Evolutionary conservation across 495 filamentous ascomycete species (phyloP).

Genomic region (Lineolata rhizophorae): DNA sequence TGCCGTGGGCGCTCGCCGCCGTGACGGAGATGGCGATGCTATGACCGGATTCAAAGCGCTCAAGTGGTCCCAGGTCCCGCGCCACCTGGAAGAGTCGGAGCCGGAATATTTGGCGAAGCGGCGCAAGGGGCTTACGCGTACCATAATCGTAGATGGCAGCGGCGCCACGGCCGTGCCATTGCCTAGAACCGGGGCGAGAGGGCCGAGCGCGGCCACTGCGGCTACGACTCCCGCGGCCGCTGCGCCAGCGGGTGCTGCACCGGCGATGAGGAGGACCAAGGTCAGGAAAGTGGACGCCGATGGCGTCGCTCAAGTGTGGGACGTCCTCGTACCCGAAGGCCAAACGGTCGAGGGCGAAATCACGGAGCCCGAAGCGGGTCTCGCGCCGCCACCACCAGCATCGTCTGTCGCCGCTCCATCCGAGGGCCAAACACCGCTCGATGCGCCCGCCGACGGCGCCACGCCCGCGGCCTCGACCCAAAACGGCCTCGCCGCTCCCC

Average conservation of each 20-base stretch:
- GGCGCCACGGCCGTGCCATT: conserved; percentile 5
- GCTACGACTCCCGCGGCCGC: conserved; percentile 15
- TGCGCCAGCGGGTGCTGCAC: conserved; percentile 21
- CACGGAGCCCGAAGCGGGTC: conserved; percentile 21
- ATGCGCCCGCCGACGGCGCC: conserved; percentile 17
- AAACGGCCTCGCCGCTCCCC: no score
- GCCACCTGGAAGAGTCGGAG: conserved; percentile 51
- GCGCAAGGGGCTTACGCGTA: conserved; percentile 45
- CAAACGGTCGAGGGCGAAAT: conserved; percentile 67
- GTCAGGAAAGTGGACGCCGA: conserved; percentile 54
- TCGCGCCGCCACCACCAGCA: no score
- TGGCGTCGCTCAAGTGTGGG: conserved; percentile 60
- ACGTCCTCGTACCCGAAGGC: conserved; percentile 59
- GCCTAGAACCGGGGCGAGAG: not conserved
- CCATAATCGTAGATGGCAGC: no score
- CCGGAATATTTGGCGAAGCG: conserved; percentile 73
- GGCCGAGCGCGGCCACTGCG: not conserved
- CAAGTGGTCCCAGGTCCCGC: conserved; percentile 60
- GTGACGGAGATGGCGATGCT: conserved; percentile 28
- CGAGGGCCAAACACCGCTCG: conserved; percentile 16
- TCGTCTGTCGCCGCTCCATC: no score
- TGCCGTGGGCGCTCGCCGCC: no score
- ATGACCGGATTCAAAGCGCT: conserved; percentile 43
- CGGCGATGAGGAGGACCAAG: conserved; percentile 47
- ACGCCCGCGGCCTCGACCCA: conserved; percentile 4